Evolutionary conservation across 78 protist species (phyloP).

Genomic region (Paratrimastix pyriformis): DNA sequence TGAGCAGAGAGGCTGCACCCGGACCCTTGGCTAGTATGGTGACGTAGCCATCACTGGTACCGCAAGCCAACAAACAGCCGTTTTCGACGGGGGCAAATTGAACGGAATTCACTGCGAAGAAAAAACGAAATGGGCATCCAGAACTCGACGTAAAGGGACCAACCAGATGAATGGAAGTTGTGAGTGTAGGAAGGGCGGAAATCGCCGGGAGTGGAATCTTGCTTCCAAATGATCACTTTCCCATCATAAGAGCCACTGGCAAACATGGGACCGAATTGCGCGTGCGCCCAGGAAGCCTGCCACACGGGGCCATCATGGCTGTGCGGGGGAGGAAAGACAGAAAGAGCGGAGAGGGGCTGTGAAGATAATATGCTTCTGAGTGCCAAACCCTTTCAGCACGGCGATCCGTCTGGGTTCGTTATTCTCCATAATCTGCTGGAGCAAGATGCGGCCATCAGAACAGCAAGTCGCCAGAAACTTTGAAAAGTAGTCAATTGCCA

Average conservation of each 20-base stretch:
- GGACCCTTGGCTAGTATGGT: neutral
- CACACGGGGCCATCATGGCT: constrained; percentile 96
- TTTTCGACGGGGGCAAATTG: neutral
- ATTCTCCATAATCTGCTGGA: neutral
- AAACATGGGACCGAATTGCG: constrained; percentile 82
- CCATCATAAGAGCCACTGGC: constrained; percentile 90
- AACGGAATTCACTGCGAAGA: neutral
- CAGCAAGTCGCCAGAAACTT: constrained; percentile 86
- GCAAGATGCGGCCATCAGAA: constrained; percentile 69
- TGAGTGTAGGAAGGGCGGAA: no score
- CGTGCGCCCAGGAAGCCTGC: constrained; percentile 97
- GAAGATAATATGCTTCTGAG: neutral
- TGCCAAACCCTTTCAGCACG: constrained; percentile 55
- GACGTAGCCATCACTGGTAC: neutral
- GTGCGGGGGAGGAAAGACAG: neutral
- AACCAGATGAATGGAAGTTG: no score
- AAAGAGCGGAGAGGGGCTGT: neutral
- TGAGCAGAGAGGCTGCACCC: neutral
- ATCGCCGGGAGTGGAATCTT: no score
- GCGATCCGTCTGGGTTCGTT: constrained; percentile 14
- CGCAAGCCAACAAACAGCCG: constrained; percentile 2
- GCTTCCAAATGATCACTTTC: constrained; percentile 84
- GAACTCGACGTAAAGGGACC: no score
- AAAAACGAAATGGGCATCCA: neutral
- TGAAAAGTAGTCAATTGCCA: constrained; percentile 88